Base-by-base conservation (phyloP, 1,284 basidiomycete species). In the Apiotrichum sp. region DNA sequence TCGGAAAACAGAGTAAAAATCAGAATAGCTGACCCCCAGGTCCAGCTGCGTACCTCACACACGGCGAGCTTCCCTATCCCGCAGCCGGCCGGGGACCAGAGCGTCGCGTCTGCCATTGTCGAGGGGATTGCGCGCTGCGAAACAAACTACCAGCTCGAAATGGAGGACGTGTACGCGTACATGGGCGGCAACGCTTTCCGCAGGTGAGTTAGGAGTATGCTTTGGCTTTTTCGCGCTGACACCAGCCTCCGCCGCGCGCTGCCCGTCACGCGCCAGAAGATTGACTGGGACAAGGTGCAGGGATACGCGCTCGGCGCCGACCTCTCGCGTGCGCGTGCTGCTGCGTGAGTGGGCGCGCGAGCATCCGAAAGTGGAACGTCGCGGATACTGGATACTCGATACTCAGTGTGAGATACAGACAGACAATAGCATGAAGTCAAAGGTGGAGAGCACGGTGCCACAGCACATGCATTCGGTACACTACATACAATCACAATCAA, bases 121-220 rank as follows among this genome's bases (percentile, higher is more conserved):
- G 90, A 90, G 69, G 82, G 89, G 36, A 78, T 96, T 59, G 86
- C 89, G 3, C 81, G 90, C 53, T 84, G 93, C 60, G 86, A 85
- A 67, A 82, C 84, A 22, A 84, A 87, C 65, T 93, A 97, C 69
- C 89, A 93, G 71, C 78, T 80, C 0, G 84, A 86, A 32, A 73
- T 96, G 58, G 87, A 84, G 64, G 86, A 87, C 47, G 82, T 86
- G 22, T 95, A 95, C 69, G 83, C 84, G 36, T 84, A 88, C 63
- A 86, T 97, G 83, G 83, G 87, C 47, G 91, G 95, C 68, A 91
- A 89, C 77, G 87, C 87, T 0, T 96, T 96, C 82, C 89, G 89
- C 74, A 66, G 69, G 75, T 76, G 55, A 65, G 74, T 68, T 3
- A 1, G 7, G n/a, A n/a, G n/a, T n/a, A n/a, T n/a, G n/a, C n/a